phyloP scores from a whole-genome alignment of 169 alveolate genomes.

The Cryptosporidium viatorum region DNA sequence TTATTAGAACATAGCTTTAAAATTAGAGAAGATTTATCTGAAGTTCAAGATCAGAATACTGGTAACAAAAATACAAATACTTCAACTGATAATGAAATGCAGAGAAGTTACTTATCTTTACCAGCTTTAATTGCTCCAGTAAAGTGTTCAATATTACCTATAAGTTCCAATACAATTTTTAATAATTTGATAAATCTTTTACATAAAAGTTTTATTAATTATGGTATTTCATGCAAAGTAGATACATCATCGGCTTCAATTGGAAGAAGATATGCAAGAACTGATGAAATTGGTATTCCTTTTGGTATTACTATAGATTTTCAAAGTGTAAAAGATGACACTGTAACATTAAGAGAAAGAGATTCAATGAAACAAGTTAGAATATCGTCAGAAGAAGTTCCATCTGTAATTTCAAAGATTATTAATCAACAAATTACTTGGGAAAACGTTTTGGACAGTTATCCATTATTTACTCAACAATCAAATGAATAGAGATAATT shows the following conservation, averaged over 20 bases:
- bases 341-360: slow-evolving; percentile 96
- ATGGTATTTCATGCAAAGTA: slow-evolving; percentile 91
- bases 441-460: slow-evolving; percentile 77
- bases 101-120: slow-evolving; percentile 91
- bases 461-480: slow-evolving; percentile 56
- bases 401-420: slow-evolving; percentile 76
- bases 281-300: slow-evolving; percentile 98
- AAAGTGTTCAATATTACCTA: slow-evolving; percentile 94
- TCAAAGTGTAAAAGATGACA: slow-evolving; percentile 90
- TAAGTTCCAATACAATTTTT: slow-evolving; percentile 88
- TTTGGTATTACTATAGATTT: slow-evolving; percentile 97
- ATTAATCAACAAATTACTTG: slow-evolving; percentile 79
- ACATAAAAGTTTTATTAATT: slow-evolving; percentile 73
- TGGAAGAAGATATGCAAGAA: slow-evolving; percentile 96
- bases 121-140: slow-evolving; percentile 96
- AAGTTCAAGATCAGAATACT: not conserved
- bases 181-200: slow-evolving; percentile 76
- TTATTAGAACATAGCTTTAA: slow-evolving; percentile 95
- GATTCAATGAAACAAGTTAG: slow-evolving; percentile 95
- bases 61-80: not conserved
- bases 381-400: slow-evolving; percentile 81
- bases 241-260: slow-evolving; percentile 93
- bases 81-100: slow-evolving; percentile 71
- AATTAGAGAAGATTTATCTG: slow-evolving; percentile 83
- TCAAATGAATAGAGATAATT: not conserved